Percentiles rank a stretch among this genome's conserved stretches.
Evolutionary conservation across 768 basidiomycete species (phyloP).

Genomic region (Leccinum imitatum): DNA sequence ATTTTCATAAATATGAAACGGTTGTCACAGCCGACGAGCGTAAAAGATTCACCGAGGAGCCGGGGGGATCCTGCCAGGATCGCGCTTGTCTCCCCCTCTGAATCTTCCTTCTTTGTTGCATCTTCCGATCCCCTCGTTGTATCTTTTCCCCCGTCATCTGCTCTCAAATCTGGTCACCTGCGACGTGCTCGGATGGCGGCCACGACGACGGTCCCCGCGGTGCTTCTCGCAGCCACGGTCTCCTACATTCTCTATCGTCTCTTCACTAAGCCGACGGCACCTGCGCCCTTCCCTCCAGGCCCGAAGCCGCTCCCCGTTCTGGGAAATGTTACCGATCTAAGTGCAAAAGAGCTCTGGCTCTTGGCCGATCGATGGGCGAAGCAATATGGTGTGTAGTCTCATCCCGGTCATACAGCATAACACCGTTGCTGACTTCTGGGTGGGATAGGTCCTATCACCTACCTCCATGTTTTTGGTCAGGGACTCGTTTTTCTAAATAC

Average conservation of each 20-base stretch:
- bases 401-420: not conserved
- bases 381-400: constrained; percentile 51
- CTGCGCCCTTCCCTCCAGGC: constrained; percentile 58
- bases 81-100: not conserved
- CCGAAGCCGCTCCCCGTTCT: constrained; percentile 64
- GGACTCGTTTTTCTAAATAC: constrained; percentile 68
- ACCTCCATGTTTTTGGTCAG: constrained; percentile 64
- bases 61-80: not conserved
- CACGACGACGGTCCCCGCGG: constrained; percentile 14
- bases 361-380: constrained; percentile 60
- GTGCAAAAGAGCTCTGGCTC: constrained; percentile 63
- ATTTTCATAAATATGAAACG: no score
- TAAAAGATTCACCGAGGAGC: not conserved
- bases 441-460: constrained; percentile 53
- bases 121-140: constrained; percentile 13
- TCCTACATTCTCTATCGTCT: constrained; percentile 20
- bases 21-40: not conserved
- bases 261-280: constrained; percentile 16
- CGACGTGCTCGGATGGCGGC: constrained; percentile 16
- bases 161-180: not conserved
- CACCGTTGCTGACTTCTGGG: not conserved
- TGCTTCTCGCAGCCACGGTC: constrained; percentile 20
- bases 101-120: constrained; percentile 24
- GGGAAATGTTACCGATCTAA: constrained; percentile 64
- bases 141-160: not conserved